Percentiles rank a stretch among this genome's conserved stretches.
phyloP scores from a whole-genome alignment of 1,284 basidiomycete genomes.

The Sanghuangporus weigelae region DNA sequence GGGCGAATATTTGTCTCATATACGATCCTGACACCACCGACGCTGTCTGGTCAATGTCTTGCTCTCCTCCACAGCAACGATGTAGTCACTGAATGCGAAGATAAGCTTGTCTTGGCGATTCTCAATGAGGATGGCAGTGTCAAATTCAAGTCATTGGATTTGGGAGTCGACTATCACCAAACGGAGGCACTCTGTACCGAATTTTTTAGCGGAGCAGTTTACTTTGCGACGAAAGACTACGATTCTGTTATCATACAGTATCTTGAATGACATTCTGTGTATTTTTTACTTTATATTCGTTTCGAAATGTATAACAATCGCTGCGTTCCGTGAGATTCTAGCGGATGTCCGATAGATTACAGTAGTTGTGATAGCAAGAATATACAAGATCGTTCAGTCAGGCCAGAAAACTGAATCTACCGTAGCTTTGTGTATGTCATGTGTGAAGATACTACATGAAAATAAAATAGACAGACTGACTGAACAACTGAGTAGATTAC shows the following conservation, averaged over 20 bases:
- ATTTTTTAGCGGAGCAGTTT: conserved; percentile 1
- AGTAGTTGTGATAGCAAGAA: no score
- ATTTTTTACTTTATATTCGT: not conserved
- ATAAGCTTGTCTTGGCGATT: not conserved
- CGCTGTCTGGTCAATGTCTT: not conserved
- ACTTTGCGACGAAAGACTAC: conserved; percentile 2
- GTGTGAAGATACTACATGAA: no score
- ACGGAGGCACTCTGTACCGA: not conserved
- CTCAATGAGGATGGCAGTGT: not conserved
- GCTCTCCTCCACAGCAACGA: not conserved
- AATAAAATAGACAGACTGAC: no score
- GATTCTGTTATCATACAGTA: conserved; percentile 1
- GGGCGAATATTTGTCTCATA: not conserved
- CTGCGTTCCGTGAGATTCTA: no score
- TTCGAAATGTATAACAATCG: no score
- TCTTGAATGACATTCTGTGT: not conserved
- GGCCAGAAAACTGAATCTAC: no score
- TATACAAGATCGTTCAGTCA: no score
- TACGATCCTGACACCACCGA: not conserved
- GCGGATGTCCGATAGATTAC: no score
- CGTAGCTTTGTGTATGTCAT: no score
- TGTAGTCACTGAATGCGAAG: not conserved
- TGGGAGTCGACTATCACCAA: not conserved
- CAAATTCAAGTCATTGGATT: not conserved
- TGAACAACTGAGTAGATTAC: no score